Evolutionary conservation across 148 eudicot species (phyloP).

Genomic region (Suaeda aralocaspica): DNA sequence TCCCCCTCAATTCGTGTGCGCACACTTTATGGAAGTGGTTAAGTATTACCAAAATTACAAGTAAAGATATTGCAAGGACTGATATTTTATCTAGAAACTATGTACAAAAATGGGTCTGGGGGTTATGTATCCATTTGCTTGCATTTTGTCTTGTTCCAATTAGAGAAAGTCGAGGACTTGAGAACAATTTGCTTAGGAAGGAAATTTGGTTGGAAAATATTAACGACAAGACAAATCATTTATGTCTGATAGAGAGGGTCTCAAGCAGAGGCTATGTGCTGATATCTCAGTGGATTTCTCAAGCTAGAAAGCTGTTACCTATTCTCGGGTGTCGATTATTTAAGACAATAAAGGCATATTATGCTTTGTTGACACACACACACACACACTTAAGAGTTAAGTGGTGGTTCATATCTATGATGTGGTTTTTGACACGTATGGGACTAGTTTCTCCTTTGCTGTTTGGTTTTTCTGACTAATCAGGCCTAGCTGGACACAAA

Average conservation of each 20-base stretch:
- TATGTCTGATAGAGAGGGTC: neutral
- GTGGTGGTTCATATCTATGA: no score
- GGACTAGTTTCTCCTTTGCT: no score
- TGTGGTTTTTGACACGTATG: no score
- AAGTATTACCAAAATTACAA: neutral
- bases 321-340: neutral
- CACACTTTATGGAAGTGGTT: neutral
- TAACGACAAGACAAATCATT: neutral
- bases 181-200: neutral
- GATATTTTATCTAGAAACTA: no score
- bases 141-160: neutral
- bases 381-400: no score
- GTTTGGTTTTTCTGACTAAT: no score
- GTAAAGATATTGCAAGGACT: neutral
- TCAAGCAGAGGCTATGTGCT: neutral
- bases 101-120: neutral
- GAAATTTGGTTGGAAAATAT: neutral
- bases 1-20: neutral
- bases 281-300: no score
- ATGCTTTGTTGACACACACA: neutral
- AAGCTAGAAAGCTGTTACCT: no score
- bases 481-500: no score
- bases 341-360: neutral
- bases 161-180: neutral
- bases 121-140: neutral